Evolutionary conservation across 1,284 basidiomycete species (phyloP).

Genomic region (Leccinum griseonigrum): DNA sequence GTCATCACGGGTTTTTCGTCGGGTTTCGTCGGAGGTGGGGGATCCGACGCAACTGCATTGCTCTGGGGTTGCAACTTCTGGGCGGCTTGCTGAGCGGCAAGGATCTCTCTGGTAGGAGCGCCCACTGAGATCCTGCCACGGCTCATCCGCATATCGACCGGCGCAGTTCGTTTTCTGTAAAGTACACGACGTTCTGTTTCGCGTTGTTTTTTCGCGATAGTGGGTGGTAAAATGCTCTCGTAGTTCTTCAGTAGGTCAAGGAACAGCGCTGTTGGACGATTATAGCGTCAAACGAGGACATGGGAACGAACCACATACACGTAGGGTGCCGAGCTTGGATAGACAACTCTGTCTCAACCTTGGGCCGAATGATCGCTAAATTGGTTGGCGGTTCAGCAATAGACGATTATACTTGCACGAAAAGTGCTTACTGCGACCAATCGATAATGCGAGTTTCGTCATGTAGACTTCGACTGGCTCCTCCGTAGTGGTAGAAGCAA

Average conservation of each 20-base stretch:
- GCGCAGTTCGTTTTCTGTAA: slow-evolving; percentile 81
- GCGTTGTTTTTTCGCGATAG: slow-evolving; percentile 80
- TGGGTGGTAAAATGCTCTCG: slow-evolving; percentile 71
- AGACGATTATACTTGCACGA: not conserved
- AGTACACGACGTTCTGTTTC: slow-evolving; percentile 83
- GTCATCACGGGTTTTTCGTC: slow-evolving; percentile 6
- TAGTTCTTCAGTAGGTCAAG: slow-evolving; percentile 85
- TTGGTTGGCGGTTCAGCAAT: slow-evolving; percentile 4
- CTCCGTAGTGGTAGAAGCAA: slow-evolving; percentile 65
- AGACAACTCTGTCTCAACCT: slow-evolving; percentile 76
- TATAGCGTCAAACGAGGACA: slow-evolving; percentile 1
- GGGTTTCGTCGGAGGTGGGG: not conserved
- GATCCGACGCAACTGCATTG: slow-evolving; percentile 14
- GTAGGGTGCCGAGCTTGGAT: slow-evolving; percentile 85
- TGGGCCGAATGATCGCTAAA: slow-evolving; percentile 79
- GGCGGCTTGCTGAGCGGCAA: slow-evolving; percentile 70
- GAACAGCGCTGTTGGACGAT: slow-evolving; percentile 56
- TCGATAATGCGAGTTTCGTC: slow-evolving; percentile 82
- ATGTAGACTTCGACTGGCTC: slow-evolving; percentile 76
- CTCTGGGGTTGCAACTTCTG: slow-evolving; percentile 43
- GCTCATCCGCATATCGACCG: slow-evolving; percentile 85
- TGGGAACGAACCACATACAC: slow-evolving; percentile 41
- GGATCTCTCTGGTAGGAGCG: slow-evolving; percentile 75
- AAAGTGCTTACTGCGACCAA: slow-evolving; percentile 75
- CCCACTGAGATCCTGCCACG: slow-evolving; percentile 70